phyloP scores from a whole-genome alignment of 1,139 yeast genomes.

The Saccharomycopsis hybrid region DNA sequence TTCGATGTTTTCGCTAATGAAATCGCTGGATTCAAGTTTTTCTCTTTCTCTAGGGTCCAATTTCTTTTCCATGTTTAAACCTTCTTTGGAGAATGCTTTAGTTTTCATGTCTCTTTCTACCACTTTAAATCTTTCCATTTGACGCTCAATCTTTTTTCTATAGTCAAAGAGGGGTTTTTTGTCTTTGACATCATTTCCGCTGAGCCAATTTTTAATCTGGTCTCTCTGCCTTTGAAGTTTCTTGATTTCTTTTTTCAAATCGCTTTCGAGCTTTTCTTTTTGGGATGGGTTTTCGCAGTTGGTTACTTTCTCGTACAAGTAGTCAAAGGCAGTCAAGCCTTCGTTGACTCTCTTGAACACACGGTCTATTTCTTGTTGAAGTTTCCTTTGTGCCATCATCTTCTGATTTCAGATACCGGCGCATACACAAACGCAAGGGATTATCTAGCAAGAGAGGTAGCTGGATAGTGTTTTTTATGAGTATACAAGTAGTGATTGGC shows the following conservation, averaged over 20 bases:
- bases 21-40: conserved; percentile 67
- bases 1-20: conserved; percentile 69
- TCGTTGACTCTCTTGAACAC: conserved; percentile 91
- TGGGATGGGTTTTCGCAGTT: conserved; percentile 80
- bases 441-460: no score
- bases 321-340: conserved; percentile 86
- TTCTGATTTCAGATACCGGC: no score
- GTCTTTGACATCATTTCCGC: conserved; percentile 88
- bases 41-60: conserved; percentile 78
- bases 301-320: conserved; percentile 78
- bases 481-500: no score
- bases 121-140: conserved; percentile 95
- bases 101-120: conserved; percentile 93
- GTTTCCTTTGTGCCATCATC: conserved; percentile 59
- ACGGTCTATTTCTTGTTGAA: conserved; percentile 87
- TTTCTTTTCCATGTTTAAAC: conserved; percentile 63
- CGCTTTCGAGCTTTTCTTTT: conserved; percentile 90
- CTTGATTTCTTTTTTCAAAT: conserved; percentile 91
- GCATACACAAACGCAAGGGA: no score
- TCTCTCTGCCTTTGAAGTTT: conserved; percentile 91
- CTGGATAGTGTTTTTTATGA: no score
- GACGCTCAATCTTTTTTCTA: conserved; percentile 77
- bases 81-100: conserved; percentile 93
- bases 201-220: conserved; percentile 92
- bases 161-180: conserved; percentile 77